phyloP scores from a whole-genome alignment of 1,284 basidiomycete species.

The Schizophyllum commune region DNA sequence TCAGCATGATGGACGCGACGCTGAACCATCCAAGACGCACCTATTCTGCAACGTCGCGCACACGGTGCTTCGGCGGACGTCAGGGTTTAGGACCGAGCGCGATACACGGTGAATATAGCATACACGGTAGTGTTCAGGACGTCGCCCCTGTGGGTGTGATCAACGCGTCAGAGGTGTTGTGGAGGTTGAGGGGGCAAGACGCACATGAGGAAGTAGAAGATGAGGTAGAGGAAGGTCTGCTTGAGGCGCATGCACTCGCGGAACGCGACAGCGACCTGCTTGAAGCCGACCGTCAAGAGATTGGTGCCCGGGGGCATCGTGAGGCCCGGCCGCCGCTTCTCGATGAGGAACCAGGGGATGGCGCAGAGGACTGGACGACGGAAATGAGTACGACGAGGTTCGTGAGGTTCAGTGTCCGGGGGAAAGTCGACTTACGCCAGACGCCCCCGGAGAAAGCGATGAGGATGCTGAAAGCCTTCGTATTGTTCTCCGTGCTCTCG shows the following conservation, averaged over 20 bases:
- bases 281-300: constrained; percentile 63
- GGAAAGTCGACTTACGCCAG: constrained; percentile 31
- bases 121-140: constrained; percentile 72
- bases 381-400: constrained; percentile 3
- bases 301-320: constrained; percentile 55
- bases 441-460: constrained; percentile 71
- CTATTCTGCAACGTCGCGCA: constrained; percentile 75
- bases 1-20: neutral
- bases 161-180: neutral
- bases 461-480: constrained; percentile 66
- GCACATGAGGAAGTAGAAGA: constrained; percentile 73
- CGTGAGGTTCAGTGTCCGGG: constrained; percentile 6
- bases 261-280: constrained; percentile 62
- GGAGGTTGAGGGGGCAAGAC: constrained; percentile 14
- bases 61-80: constrained; percentile 47
- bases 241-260: constrained; percentile 62
- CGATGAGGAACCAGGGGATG: constrained; percentile 70
- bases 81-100: neutral
- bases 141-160: constrained; percentile 42
- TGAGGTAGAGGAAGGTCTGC: constrained; percentile 68
- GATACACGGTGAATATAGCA: constrained; percentile 13
- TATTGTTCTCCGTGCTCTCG: constrained; percentile 67
- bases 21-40: constrained; percentile 20
- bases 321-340: constrained; percentile 62
- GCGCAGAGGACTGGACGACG: constrained; percentile 46